phyloP scores from a whole-genome alignment of 2,329 filamentous ascomycete genomes.

The Xylariaceae sp. region DNA sequence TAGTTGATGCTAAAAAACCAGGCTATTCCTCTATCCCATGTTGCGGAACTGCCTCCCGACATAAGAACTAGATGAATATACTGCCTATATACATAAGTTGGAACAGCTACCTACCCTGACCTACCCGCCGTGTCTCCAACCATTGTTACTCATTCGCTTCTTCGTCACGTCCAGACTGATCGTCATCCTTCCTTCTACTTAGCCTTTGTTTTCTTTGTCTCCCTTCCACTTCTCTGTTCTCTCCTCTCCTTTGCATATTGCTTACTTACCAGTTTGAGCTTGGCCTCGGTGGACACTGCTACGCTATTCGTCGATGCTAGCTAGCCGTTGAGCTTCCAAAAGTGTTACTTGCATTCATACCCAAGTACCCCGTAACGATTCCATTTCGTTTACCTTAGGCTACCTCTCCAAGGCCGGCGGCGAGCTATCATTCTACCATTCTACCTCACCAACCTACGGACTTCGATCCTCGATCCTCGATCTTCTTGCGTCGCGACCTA shows the following conservation, averaged over 20 bases:
- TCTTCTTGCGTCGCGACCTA: neutral
- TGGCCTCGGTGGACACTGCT: no score
- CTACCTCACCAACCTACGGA: neutral
- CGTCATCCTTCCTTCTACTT: conserved; percentile 1
- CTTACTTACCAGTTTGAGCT: neutral
- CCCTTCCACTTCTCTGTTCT: neutral
- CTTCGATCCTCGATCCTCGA: neutral
- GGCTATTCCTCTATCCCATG: no score
- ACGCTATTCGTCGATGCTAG: neutral
- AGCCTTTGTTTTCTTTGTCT: neutral
- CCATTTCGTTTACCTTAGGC: neutral
- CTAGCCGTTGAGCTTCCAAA: neutral
- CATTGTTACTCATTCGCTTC: no score
- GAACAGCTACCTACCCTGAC: no score
- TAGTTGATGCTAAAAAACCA: no score
- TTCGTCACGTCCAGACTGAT: neutral
- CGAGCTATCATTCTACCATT: neutral
- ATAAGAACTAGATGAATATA: no score
- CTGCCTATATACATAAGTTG: no score
- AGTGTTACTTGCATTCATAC: neutral
- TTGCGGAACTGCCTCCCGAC: no score
- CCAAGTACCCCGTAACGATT: neutral
- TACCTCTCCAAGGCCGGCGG: neutral
- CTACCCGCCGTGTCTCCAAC: no score
- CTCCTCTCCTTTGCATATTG: neutral